Base-by-base conservation (phyloP, 139 green algal species). In the Chlamydomonas applanata region DNA sequence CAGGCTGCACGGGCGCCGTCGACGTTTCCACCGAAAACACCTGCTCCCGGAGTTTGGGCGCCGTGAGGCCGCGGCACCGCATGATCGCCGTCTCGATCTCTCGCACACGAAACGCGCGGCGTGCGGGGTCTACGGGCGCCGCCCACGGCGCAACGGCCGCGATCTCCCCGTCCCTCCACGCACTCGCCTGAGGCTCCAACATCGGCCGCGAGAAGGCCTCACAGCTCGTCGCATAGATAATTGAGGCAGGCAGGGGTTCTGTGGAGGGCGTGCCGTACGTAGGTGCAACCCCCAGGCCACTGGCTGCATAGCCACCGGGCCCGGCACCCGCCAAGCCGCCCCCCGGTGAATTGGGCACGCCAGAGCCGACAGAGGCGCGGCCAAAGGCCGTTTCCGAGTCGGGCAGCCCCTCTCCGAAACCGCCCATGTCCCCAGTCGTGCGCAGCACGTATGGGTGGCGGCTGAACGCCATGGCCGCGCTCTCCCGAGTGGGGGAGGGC, bases 161-260 rank as follows among this genome's bases (percentile, higher is more conserved):
- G 60, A 30, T 49, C 64, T 79, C 54, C 3, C 27, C 69, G 24
- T 76, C 59, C 11, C 52, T 25, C 44, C 45, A 71, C 66, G 56
- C 66, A 44, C 49, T 69, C 14, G 54, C 60, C 67, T 69, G 77
- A 14, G 90, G 87, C 74, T 91, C 85, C 57, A 95, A 79, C 80
- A 94, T 82, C 2, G 90, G 88, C 66, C 88, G 80, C 34, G 79
- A 86, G 78, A 96, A 96, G 68, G 88, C 79, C 11, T 93, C 80
- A 54, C 82, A 89, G 46, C 70, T 83, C 22, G 78, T 63, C 36
- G 56, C 56, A 74, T 92, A 93, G 30, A 95, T 81, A 20, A 78
- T 64, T 5, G 83, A 91, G 11, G 71, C 60, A 0, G 90, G 89
- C 24, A 89, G 75, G 29, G 74, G 57, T 40, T 65, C 52, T 5